Percentiles rank a stretch among this genome's conserved stretches.
Evolutionary conservation across 2,329 filamentous ascomycete genomes (phyloP).

Genomic region (Stagonosporopsis cucurbitacearum): DNA sequence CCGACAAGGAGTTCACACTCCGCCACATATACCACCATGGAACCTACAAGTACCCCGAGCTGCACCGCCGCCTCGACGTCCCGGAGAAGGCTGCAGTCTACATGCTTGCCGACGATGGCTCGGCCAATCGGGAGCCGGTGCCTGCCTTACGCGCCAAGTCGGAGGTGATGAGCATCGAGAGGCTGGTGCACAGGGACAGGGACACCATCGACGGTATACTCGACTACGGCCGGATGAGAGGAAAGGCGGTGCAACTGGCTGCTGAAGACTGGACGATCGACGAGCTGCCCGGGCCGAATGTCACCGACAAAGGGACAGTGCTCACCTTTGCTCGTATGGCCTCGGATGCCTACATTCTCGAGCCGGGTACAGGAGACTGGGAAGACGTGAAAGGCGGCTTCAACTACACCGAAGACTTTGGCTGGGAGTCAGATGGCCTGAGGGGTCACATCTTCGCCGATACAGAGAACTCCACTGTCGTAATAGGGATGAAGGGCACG

Average conservation of each 20-base stretch:
- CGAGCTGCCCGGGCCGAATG: conserved; percentile 76
- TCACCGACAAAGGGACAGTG: conserved; percentile 84
- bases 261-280: conserved; percentile 84
- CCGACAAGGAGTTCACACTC: conserved; percentile 56
- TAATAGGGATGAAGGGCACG: conserved; percentile 93
- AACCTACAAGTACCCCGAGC: conserved; percentile 74
- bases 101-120: conserved; percentile 65
- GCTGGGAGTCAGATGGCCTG: conserved; percentile 88
- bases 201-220: conserved; percentile 81
- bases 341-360: conserved; percentile 83
- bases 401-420: conserved; percentile 88
- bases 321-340: conserved; percentile 87
- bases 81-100: conserved; percentile 66
- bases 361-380: conserved; percentile 78
- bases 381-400: conserved; percentile 71
- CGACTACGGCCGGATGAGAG: conserved; percentile 71
- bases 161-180: conserved; percentile 72
- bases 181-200: conserved; percentile 78
- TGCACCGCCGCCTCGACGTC: conserved; percentile 81
- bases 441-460: conserved; percentile 93
- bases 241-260: conserved; percentile 70
- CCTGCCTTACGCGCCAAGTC: conserved; percentile 64
- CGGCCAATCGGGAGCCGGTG: conserved; percentile 48
- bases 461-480: conserved; percentile 80
- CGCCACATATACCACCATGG: conserved; percentile 95